A percentile compares a stretch with the other conserved stretches of the same genome.
These are phyloP conservation scores for Micractinium conductrix DNA, from an alignment of 139 green algal species.

Conservation along the genomic window DNA sequence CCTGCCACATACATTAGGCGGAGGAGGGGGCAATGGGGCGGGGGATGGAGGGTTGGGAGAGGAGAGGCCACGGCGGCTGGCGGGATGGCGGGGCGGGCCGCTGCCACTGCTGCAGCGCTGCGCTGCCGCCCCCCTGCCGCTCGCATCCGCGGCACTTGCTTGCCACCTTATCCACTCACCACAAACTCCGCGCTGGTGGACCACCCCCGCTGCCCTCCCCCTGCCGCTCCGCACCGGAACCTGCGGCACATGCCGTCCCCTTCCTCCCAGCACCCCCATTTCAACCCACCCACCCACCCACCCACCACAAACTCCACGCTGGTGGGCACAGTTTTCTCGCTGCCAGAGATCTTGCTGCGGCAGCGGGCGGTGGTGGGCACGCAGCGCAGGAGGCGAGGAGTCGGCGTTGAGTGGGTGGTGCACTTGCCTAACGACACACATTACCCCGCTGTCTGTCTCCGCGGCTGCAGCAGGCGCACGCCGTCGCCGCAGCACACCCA, in stretches of 20 bases:
- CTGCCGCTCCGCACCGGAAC: no score
- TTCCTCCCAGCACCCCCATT: no score
- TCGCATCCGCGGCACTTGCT: no score
- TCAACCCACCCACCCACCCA: no score
- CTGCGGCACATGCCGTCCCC: no score
- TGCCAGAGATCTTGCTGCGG: conserved; percentile 58
- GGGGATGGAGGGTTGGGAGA: neutral
- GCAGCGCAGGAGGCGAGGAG: neutral
- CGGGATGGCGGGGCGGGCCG: neutral
- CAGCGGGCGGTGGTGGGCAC: neutral
- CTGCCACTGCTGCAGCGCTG: no score
- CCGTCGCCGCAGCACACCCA: no score
- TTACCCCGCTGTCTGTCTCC: no score
- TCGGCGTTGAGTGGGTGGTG: neutral
- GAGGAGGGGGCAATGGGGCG: neutral
- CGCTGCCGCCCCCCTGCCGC: neutral
- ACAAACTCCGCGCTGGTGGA: conserved; percentile 97
- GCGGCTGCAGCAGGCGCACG: no score
- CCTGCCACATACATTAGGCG: no score
- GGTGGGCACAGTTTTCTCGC: conserved; percentile 79
- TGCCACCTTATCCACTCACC: conserved; percentile 89
- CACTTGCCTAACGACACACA: no score
- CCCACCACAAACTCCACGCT: conserved; percentile 99
- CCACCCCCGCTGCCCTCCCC: no score
- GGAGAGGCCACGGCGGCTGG: neutral